A percentile compares a stretch with the other conserved stretches of the same genome.
phyloP scores from a whole-genome alignment of 768 basidiomycete genomes.

The Suillus placidus region DNA sequence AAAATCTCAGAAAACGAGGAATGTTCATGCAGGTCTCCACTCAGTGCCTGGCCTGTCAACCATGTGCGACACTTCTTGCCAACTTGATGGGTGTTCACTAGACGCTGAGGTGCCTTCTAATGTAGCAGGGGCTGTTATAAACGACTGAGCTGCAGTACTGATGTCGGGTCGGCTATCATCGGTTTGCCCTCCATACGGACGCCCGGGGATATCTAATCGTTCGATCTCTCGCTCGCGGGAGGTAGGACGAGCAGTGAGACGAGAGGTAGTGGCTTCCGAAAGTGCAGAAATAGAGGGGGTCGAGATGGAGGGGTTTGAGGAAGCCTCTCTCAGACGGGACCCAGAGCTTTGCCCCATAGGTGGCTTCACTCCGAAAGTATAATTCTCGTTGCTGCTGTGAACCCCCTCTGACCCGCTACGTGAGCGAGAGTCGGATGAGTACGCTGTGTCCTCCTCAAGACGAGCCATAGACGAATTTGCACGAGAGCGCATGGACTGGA shows the following conservation, averaged over 20 bases:
- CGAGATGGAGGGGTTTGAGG: conserved; percentile 16
- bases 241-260: conserved; percentile 22
- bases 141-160: conserved; percentile 70
- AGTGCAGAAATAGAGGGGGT: conserved; percentile 27
- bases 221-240: conserved; percentile 22
- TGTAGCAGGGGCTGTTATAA: conserved; percentile 67
- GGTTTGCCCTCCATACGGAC: conserved; percentile 17
- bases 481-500: conserved; percentile 51
- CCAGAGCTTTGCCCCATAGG: conserved; percentile 14
- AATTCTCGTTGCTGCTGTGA: conserved; percentile 60
- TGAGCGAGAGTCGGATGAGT: conserved; percentile 38
- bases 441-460: conserved; percentile 56
- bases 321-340: conserved; percentile 19
- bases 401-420: conserved; percentile 49
- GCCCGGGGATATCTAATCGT: conserved; percentile 31
- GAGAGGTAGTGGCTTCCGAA: conserved; percentile 29
- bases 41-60: conserved; percentile 40
- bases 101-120: conserved; percentile 58
- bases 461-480: conserved; percentile 72
- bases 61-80: conserved; percentile 49
- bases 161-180: conserved; percentile 57
- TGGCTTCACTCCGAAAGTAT: conserved; percentile 61
- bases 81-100: conserved; percentile 49
- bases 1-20: conserved; percentile 21
- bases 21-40: conserved; percentile 43